Evolutionary conservation across 441 rosid genomes (phyloP), one percentile per base, ranked within the genome.

Genomic region (Adansonia rubrostipa): DNA sequence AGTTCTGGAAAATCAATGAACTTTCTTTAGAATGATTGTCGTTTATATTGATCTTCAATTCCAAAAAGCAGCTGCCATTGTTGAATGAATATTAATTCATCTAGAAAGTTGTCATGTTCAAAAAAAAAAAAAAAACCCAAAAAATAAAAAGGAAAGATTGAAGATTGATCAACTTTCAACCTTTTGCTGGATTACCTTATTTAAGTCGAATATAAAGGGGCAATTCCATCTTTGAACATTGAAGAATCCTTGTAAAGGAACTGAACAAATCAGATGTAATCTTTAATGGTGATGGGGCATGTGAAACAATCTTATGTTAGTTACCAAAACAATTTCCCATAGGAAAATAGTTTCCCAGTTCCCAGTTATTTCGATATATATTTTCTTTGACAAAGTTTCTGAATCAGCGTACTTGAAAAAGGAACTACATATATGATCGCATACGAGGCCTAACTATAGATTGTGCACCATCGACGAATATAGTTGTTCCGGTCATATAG

Each of bases 401-500:
- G 71, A 24, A 40, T n/a, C 24, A 3, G 51, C 14, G 5, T 45
- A n/a, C 28, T 0, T 4, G 53, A 67, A 67, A 10, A 40, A 40
- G 6, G 6, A 17, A 28, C 36, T 74, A 90, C 91, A 95, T 93
- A 73, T 73, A 93, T 14, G 99, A 93, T 79, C 90, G 84, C 91
- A 95, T 62, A 40, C 98, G 91, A 76, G 99, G 99, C 82, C 97
- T 88, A 47, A 81, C 74, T 40, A 92, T 69, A 24, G 99, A 91
- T 85, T 91, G 97, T 0, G 85, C 99, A 13, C 99, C 99, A 74
- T 95, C 99, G 0, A 89, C 96, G n/a, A 82, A 86, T 51, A 91
- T 84, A 60, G 91, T 90, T 42, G 97, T 92, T 33, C 94, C 97
- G 1, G 96, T 90, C 93, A 91, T 89, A 87, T 86, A 94, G 10